A percentile compares a stretch with the other conserved stretches of the same genome.
These are phyloP conservation scores for Hirsutella thompsonii DNA, from an alignment of 2,329 filamentous ascomycete genomes.

Conservation along the genomic window DNA sequence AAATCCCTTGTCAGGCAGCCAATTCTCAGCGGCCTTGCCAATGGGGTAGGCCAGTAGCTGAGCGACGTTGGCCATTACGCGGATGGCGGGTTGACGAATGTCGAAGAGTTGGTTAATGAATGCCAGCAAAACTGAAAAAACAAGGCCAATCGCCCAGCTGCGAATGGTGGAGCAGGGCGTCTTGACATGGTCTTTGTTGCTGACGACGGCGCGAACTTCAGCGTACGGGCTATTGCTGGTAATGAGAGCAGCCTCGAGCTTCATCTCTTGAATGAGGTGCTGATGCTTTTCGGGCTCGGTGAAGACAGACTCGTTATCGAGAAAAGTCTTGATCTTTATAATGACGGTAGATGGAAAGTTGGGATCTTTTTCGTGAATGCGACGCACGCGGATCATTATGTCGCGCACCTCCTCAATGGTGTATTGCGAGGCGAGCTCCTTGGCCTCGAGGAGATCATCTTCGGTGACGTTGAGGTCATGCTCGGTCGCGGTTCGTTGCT, in stretches of 20 bases:
- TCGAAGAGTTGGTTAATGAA: conserved; percentile 46
- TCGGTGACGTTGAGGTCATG: conserved; percentile 32
- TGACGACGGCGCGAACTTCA: conserved; percentile 42
- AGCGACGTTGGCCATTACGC: conserved; percentile 40
- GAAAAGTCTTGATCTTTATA: conserved; percentile 26
- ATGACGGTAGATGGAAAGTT: conserved; percentile 27
- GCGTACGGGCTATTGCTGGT: conserved; percentile 44
- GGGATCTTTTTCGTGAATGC: conserved; percentile 28
- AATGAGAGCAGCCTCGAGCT: conserved; percentile 39
- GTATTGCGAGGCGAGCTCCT: conserved; percentile 27
- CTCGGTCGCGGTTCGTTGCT: conserved; percentile 13
- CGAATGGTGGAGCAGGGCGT: conserved; percentile 41
- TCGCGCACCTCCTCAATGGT: conserved; percentile 28
- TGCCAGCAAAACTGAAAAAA: conserved; percentile 34
- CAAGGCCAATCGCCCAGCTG: conserved; percentile 38
- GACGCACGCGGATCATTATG: conserved; percentile 26
- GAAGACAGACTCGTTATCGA: conserved; percentile 30
- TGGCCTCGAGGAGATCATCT: conserved; percentile 31
- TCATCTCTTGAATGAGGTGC: conserved; percentile 38
- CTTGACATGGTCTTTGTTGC: conserved; percentile 38
- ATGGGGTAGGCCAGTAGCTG: conserved; percentile 43
- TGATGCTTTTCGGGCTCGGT: conserved; percentile 31
- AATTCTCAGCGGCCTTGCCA: conserved; percentile 35
- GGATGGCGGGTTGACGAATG: conserved; percentile 41
- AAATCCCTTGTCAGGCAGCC: conserved; percentile 37